Evolutionary conservation across 2,329 filamentous ascomycete species (phyloP).

Genomic region (Fusarium zealandicum): DNA sequence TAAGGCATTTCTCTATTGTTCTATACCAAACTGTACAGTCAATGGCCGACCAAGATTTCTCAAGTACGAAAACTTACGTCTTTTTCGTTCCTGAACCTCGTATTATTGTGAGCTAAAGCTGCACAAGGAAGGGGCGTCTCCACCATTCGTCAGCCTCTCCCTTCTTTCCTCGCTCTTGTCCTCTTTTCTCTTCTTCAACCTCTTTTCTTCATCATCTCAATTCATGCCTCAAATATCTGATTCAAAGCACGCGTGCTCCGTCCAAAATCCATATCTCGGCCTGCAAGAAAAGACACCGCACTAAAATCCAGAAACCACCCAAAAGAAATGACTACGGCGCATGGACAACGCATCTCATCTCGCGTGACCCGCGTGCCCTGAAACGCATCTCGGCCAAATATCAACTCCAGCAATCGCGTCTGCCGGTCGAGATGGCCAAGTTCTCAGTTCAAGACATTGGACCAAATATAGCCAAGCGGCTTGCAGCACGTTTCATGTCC

Average conservation of each 20-base stretch:
- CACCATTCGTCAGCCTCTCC: conserved; percentile 16
- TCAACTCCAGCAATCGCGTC: background rate
- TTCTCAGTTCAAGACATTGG: conserved; percentile 12
- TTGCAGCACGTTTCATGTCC: conserved; percentile 17
- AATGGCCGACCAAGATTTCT: too few relatives aligned
- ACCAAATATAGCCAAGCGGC: conserved; percentile 25
- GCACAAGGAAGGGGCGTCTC: conserved; percentile 20
- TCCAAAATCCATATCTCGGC: background rate
- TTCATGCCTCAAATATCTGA: background rate
- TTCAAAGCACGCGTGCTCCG: background rate
- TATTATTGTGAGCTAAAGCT: conserved; percentile 1
- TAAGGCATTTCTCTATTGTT: too few relatives aligned
- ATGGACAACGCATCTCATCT: conserved; percentile 11
- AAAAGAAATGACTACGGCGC: conserved; percentile 5
- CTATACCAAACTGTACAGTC: too few relatives aligned
- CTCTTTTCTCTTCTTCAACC: background rate
- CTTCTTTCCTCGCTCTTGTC: background rate
- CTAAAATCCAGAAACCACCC: conserved; percentile 20
- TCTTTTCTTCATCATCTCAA: background rate
- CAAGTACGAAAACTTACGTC: too few relatives aligned
- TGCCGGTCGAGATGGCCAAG: conserved; percentile 5
- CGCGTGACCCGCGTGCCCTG: conserved; percentile 17
- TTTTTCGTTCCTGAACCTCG: background rate
- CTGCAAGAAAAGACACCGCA: background rate
- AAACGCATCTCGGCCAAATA: conserved; percentile 14